A percentile compares a stretch with the other conserved stretches of the same genome.
Conservation (phyloP, 2,329 filamentous ascomycete species). For the Diaporthe citrichinensis region DNA sequence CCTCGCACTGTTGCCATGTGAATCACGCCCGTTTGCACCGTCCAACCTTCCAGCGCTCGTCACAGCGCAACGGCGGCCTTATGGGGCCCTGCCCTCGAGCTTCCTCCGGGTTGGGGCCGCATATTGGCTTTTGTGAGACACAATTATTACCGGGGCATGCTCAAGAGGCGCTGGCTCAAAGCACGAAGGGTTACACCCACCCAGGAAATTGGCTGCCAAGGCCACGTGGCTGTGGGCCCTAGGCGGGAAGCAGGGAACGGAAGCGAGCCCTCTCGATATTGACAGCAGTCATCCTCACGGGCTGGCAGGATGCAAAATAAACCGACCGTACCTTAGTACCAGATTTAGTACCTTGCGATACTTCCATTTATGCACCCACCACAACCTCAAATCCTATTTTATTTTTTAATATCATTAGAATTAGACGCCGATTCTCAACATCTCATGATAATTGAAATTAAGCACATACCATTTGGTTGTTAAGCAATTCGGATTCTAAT, state of each 20-base stretch:
- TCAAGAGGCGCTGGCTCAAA: neutral
- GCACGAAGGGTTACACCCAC: constrained; percentile 8
- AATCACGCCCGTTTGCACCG: neutral
- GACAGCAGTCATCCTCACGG: constrained; percentile 4
- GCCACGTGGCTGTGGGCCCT: constrained; percentile 27
- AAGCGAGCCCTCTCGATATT: neutral
- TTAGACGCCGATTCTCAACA: too few species aligned
- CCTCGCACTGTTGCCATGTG: neutral
- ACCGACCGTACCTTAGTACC: too few species aligned
- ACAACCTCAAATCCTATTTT: too few species aligned
- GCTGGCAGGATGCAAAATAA: neutral
- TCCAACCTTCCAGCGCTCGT: neutral
- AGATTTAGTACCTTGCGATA: too few species aligned
- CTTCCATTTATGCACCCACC: too few species aligned
- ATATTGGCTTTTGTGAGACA: neutral
- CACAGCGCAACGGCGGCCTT: neutral
- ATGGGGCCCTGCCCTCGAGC: neutral
- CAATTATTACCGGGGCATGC: neutral
- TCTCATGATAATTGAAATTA: too few species aligned
- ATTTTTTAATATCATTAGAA: too few species aligned
- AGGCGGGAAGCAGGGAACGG: neutral
- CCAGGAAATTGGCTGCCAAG: constrained; percentile 2
- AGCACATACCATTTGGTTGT: too few species aligned
- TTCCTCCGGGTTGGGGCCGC: neutral
- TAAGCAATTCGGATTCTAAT: too few species aligned